Percentiles rank a stretch among this genome's conserved stretches.
Evolutionary conservation across 2,329 filamentous ascomycete genomes (phyloP).

Genomic region (Penicillium sp.): DNA sequence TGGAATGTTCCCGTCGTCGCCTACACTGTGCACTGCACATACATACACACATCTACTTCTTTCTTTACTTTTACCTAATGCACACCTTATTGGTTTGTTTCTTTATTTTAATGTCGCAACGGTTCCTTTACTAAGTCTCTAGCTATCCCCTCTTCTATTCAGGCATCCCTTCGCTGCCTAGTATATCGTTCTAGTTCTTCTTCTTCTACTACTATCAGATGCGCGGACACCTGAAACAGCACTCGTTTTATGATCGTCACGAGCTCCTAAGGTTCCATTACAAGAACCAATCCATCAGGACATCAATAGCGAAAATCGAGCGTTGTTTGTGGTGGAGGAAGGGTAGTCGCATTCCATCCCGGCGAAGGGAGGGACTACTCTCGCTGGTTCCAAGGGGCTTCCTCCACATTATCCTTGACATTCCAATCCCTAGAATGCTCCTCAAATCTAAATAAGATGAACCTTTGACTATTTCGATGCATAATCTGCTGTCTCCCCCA

Average conservation of each 20-base stretch:
- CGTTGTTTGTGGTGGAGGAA: conserved; percentile 6
- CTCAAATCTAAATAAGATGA: conserved; percentile 5
- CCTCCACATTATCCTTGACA: conserved; percentile 16
- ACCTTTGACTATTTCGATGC: too few species aligned
- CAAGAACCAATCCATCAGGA: neutral
- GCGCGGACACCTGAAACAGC: neutral
- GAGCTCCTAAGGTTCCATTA: neutral
- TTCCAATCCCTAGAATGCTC: conserved; percentile 19
- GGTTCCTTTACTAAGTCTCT: too few species aligned
- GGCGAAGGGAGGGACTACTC: conserved; percentile 13
- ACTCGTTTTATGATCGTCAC: neutral
- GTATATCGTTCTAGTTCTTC: too few species aligned
- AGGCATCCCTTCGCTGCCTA: too few species aligned
- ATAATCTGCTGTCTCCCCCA: too few species aligned
- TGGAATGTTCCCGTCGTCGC: neutral
- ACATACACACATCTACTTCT: neutral
- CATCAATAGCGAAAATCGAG: neutral
- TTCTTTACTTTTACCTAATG: neutral
- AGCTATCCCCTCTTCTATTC: too few species aligned
- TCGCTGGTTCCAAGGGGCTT: conserved; percentile 6
- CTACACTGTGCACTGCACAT: neutral
- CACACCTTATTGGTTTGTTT: neutral
- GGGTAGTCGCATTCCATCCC: conserved; percentile 13
- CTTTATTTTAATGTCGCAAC: too few species aligned
- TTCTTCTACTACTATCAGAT: too few species aligned